Percentiles rank a stretch among this genome's conserved stretches.
phyloP scores from a whole-genome alignment of 2,329 filamentous ascomycete species.

The Clarireedia monteithiana region DNA sequence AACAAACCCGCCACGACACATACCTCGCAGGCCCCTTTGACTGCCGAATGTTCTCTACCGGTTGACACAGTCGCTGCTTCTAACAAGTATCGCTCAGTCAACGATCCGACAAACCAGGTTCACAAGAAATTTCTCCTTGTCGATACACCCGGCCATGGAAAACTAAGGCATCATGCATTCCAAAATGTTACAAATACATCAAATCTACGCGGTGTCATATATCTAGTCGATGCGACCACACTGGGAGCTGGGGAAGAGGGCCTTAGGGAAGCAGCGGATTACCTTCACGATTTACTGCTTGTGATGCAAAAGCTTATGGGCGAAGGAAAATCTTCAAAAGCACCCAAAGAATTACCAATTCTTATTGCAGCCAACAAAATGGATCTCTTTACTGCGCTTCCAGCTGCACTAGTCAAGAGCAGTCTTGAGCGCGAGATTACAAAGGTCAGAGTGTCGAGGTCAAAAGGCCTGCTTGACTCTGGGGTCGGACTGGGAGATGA shows the following conservation, averaged over 20 bases:
- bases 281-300: constrained; percentile 85
- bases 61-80: constrained; percentile 43
- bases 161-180: constrained; percentile 69
- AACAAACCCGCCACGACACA: constrained; percentile 37
- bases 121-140: constrained; percentile 68
- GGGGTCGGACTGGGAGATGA: constrained; percentile 58
- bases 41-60: constrained; percentile 48
- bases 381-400: constrained; percentile 89
- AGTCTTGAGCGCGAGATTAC: constrained; percentile 75
- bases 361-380: constrained; percentile 91
- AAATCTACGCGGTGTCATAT: constrained; percentile 68
- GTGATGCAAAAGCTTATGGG: constrained; percentile 67
- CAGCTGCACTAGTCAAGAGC: constrained; percentile 64
- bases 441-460: constrained; percentile 66
- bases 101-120: constrained; percentile 49
- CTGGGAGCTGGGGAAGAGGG: constrained; percentile 47
- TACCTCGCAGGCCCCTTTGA: constrained; percentile 53
- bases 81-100: constrained; percentile 55
- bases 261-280: constrained; percentile 68
- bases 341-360: constrained; percentile 57
- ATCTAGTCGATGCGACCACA: constrained; percentile 77
- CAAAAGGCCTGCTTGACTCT: constrained; percentile 75
- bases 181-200: constrained; percentile 37
- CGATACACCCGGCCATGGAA: constrained; percentile 93
- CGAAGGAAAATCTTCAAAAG: constrained; percentile 45